A percentile compares a stretch with the other conserved stretches of the same genome.
phyloP scores from a whole-genome alignment of 2,329 filamentous ascomycete species.

The Trichophyton schoenleinii region DNA sequence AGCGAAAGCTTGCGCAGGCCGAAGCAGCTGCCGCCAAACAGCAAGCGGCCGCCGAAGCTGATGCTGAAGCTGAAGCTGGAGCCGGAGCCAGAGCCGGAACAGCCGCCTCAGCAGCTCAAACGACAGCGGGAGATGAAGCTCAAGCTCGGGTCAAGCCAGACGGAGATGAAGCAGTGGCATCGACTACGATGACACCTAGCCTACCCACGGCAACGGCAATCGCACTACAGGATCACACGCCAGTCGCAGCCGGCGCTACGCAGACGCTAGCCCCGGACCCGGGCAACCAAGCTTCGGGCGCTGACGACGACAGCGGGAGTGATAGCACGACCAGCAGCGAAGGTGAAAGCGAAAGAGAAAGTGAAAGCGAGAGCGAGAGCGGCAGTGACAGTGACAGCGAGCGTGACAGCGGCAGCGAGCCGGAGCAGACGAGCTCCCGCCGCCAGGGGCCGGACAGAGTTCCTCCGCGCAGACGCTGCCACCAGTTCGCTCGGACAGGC shows the following conservation, averaged over 20 bases:
- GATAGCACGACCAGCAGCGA: too few species aligned
- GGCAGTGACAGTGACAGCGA: neutral
- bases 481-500: conserved; percentile 30
- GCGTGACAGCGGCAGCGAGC: conserved; percentile 15
- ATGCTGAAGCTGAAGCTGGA: neutral
- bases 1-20: conserved; percentile 37
- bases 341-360: too few species aligned
- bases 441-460: conserved; percentile 30
- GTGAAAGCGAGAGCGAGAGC: neutral
- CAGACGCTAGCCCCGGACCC: conserved; percentile 20
- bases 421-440: conserved; percentile 32
- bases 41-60: neutral
- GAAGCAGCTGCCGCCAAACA: conserved; percentile 21
- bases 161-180: neutral
- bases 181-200: too few species aligned
- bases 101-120: too few species aligned
- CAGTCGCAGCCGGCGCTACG: neutral
- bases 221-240: too few species aligned
- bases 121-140: neutral
- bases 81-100: too few species aligned
- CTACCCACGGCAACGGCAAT: too few species aligned
- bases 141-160: neutral
- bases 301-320: conserved; percentile 10
- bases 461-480: conserved; percentile 23
- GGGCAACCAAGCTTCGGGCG: conserved; percentile 19